Conservation (phyloP, 305 asterid species). For the Solanum hybrid region DNA sequence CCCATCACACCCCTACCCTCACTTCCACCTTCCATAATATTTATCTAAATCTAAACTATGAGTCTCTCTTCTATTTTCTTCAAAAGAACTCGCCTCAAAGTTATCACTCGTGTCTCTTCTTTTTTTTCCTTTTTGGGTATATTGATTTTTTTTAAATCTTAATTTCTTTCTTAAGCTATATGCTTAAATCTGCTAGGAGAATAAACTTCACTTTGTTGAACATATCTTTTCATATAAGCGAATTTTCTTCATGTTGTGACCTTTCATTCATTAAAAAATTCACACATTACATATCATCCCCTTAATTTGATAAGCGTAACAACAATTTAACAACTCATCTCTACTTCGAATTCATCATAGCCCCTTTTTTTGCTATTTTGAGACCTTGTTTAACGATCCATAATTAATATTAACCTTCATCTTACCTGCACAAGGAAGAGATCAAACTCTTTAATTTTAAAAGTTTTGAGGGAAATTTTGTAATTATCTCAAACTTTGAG, state of each 20-base stretch:
- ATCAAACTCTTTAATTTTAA: not conserved
- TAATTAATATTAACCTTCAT: not conserved
- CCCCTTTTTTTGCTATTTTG: not conserved
- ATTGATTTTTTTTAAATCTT: no score
- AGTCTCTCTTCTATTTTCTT: no score
- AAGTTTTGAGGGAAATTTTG: not conserved
- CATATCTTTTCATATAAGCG: not conserved
- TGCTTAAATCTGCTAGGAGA: not conserved
- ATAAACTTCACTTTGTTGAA: not conserved
- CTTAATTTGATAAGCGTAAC: no score
- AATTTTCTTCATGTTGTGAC: not conserved
- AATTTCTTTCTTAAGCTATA: not conserved
- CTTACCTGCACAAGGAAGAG: not conserved
- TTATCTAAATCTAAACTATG: no score
- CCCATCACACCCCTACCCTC: not conserved
- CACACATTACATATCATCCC: not conserved
- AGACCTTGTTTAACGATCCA: not conserved
- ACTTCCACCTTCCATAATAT: no score
- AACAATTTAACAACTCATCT: not conserved
- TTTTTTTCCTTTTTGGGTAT: not conserved
- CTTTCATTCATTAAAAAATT: no score
- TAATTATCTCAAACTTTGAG: not conserved
- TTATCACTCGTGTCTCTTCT: not conserved
- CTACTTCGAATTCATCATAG: not conserved
- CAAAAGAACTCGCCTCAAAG: not conserved